Evolutionary conservation across 148 eudicot genomes (phyloP).

Genomic region (Rhododendron kiyosumense): DNA sequence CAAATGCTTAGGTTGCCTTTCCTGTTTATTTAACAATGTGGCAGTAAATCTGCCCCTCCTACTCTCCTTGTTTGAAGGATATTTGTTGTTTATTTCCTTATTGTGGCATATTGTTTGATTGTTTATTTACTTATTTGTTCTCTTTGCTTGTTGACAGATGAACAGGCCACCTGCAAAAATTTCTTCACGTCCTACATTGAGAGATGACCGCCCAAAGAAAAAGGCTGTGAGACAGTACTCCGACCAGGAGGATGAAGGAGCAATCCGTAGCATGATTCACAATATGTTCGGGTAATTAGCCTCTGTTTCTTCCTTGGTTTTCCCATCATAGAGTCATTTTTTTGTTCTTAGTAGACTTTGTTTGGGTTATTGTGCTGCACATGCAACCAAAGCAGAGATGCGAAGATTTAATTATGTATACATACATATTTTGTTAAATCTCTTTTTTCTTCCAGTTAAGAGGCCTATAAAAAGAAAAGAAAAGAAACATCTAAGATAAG

Average conservation of each 20-base stretch:
- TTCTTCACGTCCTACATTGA: conserved; percentile 28
- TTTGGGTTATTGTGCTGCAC: background rate
- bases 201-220: conserved; percentile 42
- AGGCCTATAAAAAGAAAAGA: too few relatives aligned
- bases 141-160: conserved; percentile 24
- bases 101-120: background rate
- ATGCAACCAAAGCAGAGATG: background rate
- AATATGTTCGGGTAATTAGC: conserved; percentile 51
- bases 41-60: background rate
- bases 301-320: background rate
- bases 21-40: background rate
- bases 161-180: conserved; percentile 37
- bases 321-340: background rate
- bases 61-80: background rate
- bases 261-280: conserved; percentile 35
- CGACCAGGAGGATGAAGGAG: conserved; percentile 36
- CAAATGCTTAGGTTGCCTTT: background rate
- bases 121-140: background rate
- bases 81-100: background rate
- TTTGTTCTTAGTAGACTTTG: background rate
- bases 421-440: background rate
- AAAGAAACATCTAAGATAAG: background rate
- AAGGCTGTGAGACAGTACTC: conserved; percentile 37
- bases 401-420: too few relatives aligned
- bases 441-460: background rate